These are phyloP conservation scores for Astrothelium subdiscretum DNA, from an alignment of 495 filamentous ascomycete genomes.

Conservation along the genomic window DNA sequence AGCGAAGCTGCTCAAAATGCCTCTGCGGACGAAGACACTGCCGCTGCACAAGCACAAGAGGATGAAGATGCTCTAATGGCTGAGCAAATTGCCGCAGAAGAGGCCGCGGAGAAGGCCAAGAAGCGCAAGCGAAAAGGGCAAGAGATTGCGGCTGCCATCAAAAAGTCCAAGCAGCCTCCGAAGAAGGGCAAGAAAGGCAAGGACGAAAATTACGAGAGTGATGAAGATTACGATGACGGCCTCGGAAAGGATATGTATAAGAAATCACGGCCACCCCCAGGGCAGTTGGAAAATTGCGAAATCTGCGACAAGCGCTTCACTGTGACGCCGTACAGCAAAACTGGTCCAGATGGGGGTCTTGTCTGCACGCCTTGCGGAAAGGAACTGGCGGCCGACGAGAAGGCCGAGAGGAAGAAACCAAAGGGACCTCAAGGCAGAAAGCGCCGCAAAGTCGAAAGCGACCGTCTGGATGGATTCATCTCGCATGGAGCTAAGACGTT, in stretches of 20 bases:
- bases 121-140: conserved; percentile 51
- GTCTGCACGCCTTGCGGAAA: conserved; percentile 81
- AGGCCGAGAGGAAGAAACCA: conserved; percentile 47
- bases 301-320: conserved; percentile 81
- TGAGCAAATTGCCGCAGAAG: conserved; percentile 32
- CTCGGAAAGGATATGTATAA: conserved; percentile 45
- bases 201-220: conserved; percentile 38
- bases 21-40: conserved; percentile 5
- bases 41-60: conserved; percentile 15
- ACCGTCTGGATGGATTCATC: conserved; percentile 62
- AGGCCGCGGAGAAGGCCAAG: conserved; percentile 43
- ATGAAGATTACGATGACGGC: no score
- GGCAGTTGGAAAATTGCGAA: conserved; percentile 82
- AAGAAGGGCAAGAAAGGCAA: conserved; percentile 30
- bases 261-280: conserved; percentile 56
- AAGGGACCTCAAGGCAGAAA: conserved; percentile 46
- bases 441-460: conserved; percentile 59
- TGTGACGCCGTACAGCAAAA: conserved; percentile 79
- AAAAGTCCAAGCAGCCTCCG: conserved; percentile 54
- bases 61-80: conserved; percentile 32
- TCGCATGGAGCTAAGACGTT: conserved; percentile 59
- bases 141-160: conserved; percentile 60
- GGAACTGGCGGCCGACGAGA: conserved; percentile 45
- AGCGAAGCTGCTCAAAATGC: conserved; percentile 7
- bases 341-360: conserved; percentile 69